Base-by-base conservation (phyloP, 2,329 filamentous ascomycete genomes). In the Botryotinia convoluta region DNA sequence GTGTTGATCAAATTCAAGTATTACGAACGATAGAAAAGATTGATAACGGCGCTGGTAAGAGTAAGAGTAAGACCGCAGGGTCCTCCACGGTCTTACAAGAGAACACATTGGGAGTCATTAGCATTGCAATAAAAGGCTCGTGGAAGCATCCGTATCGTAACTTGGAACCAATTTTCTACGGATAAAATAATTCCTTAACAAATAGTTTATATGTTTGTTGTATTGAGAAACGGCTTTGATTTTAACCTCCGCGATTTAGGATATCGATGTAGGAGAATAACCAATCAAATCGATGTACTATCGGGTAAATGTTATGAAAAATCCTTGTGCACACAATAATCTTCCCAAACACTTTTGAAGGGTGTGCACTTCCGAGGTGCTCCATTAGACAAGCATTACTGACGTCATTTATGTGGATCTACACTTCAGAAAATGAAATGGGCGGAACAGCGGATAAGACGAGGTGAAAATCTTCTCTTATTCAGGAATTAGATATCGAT, bases 381-480 rank as follows among this genome's bases (percentile, higher is more conserved):
- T 48, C 62, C 62, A 48, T n/a, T 22, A 48, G 45, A 65, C 62
- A 65, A 65, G 42, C 62, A 45, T 32, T 44, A 8, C 3, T 48
- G 62, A 65, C 62, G 62, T 65, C 62, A 65, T 67, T 67, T 67
- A 48, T 67, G 1, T 51, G 63, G 63, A 26, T 16, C 16, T 10
- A 4, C 4, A 12, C 32, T 14, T n/a, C 14, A 8, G 44, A 65
- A 65, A 37, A 20, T n/a, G 2, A 35, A 35, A 45, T 51, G 6
- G 26, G 29, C 44, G 44, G 63, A 67, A 67, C 8, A 67, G 48
- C 63, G 63, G 44, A 67, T 67, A 35, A 16, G 22, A 51, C 20
- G 6, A 32, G 16, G 35, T 51, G 63, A 67, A 67, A n/a, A 67
- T 67, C 44, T 22, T 67, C 32, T 44, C 39, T 18, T 18, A 37